Evolutionary conservation across 108 stramenopile species (phyloP).

Genomic region (Nannochloropsis gaditana): DNA sequence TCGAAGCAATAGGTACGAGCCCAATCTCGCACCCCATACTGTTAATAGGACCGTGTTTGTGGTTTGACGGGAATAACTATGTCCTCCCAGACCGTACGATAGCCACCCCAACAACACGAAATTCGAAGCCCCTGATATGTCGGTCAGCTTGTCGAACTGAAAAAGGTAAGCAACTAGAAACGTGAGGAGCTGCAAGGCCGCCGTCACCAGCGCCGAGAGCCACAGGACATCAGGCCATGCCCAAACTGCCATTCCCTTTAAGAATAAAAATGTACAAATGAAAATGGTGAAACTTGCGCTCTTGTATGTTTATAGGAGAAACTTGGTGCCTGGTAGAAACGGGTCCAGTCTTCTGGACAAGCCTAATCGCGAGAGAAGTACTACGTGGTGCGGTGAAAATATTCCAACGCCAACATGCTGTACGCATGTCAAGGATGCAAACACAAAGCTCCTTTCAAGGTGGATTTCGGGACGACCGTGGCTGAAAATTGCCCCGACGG

Average conservation of each 20-base stretch:
- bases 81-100: background rate
- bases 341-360: no score
- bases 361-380: no score
- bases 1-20: background rate
- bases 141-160: conserved; percentile 1
- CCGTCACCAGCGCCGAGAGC: background rate
- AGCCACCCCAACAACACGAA: background rate
- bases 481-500: no score
- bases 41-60: background rate
- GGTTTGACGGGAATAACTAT: background rate
- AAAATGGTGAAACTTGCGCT: no score
- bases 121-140: background rate
- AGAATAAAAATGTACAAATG: no score
- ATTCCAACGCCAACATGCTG: no score
- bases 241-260: background rate
- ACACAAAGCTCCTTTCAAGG: no score
- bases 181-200: background rate
- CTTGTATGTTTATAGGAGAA: no score
- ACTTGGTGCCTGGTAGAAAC: no score
- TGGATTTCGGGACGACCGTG: no score
- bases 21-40: background rate
- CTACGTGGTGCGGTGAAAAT: no score
- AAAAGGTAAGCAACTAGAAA: background rate
- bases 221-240: background rate
- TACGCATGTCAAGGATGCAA: no score